Evolutionary conservation across 2,329 filamentous ascomycete genomes (phyloP).

Genomic region (Cucurbitaria berberidis): DNA sequence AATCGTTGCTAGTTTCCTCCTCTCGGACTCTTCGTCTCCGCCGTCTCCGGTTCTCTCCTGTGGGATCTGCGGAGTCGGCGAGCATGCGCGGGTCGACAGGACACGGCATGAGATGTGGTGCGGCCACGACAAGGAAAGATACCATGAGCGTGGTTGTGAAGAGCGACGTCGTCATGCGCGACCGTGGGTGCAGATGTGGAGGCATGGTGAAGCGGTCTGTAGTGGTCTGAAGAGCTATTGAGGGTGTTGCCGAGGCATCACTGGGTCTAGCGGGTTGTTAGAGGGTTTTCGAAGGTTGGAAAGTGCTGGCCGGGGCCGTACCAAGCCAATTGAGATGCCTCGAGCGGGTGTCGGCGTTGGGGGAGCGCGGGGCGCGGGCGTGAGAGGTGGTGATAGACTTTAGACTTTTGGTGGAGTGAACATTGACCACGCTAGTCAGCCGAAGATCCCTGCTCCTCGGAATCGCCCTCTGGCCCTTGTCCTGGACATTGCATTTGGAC

Average conservation of each 20-base stretch:
- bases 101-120: conserved; percentile 90
- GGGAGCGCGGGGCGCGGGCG: conserved; percentile 21
- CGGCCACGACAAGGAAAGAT: conserved; percentile 88
- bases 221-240: conserved; percentile 19
- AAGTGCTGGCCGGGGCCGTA: conserved; percentile 8
- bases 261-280: conserved; percentile 28
- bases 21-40: conserved; percentile 50
- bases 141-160: conserved; percentile 92
- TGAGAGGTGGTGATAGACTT: conserved; percentile 33
- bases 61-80: conserved; percentile 66
- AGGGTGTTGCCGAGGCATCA: conserved; percentile 36
- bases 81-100: conserved; percentile 77
- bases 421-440: conserved; percentile 7
- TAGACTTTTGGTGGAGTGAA: conserved; percentile 33
- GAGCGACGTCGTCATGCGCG: conserved; percentile 88
- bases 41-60: conserved; percentile 39
- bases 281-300: conserved; percentile 4
- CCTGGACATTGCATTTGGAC: conserved; percentile 12
- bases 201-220: conserved; percentile 64
- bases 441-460: conserved; percentile 17
- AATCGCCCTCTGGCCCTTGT: conserved; percentile 11
- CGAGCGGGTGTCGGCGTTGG: conserved; percentile 17
- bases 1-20: conserved; percentile 28
- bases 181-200: conserved; percentile 87
- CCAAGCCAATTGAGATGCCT: conserved; percentile 42